phyloP scores from a whole-genome alignment of 257 asterid genomes.

The Perilla frutescens region DNA sequence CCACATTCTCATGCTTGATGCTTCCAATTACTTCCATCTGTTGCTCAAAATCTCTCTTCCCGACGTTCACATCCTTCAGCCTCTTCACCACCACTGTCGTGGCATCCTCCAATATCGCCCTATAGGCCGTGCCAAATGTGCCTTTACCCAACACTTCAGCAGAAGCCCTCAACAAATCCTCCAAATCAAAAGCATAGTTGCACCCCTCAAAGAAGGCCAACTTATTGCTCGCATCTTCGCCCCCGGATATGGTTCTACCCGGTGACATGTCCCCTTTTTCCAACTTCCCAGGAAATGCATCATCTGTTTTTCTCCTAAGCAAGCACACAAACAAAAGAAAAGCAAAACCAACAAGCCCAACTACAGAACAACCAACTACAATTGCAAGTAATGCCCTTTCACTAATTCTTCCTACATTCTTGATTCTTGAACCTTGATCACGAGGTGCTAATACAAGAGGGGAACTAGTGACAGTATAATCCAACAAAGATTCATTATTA shows the following conservation, averaged over 20 bases:
- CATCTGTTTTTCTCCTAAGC: slow-evolving; percentile 47
- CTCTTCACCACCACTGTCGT: slow-evolving; percentile 77
- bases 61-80: slow-evolving; percentile 79
- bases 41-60: slow-evolving; percentile 81
- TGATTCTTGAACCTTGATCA: slow-evolving; percentile 47
- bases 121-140: slow-evolving; percentile 76
- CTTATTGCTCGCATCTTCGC: slow-evolving; percentile 61
- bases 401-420: slow-evolving; percentile 52
- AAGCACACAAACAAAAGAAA: slow-evolving; percentile 66
- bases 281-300: slow-evolving; percentile 56
- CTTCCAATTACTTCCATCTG: slow-evolving; percentile 75
- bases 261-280: slow-evolving; percentile 72
- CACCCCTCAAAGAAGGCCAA: slow-evolving; percentile 85
- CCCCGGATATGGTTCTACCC: slow-evolving; percentile 65
- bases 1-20: slow-evolving; percentile 76
- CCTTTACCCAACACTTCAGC: slow-evolving; percentile 90
- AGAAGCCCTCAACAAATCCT: slow-evolving; percentile 85
- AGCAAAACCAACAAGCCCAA: slow-evolving; percentile 63
- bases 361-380: slow-evolving; percentile 54
- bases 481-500: slow-evolving; percentile 52
- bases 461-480: slow-evolving; percentile 44
- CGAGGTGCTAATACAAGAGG: slow-evolving; percentile 58
- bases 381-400: slow-evolving; percentile 65
- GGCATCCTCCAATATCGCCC: slow-evolving; percentile 76
- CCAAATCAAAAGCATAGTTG: slow-evolving; percentile 78